Conservation (phyloP, 805 yeast genomes). For the Candida fluviatilis region DNA sequence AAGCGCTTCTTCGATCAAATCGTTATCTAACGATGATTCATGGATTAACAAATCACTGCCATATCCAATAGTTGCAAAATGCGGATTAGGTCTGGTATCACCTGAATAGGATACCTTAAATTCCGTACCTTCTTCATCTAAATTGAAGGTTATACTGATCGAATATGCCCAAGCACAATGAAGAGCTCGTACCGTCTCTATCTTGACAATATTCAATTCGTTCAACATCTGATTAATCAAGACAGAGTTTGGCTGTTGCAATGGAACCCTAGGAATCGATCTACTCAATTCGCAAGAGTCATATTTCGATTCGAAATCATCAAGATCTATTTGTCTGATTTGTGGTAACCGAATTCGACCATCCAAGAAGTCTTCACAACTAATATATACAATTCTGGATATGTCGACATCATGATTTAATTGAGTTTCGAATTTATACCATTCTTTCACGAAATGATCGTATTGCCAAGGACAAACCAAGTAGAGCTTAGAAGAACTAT, state of each 20-base stretch:
- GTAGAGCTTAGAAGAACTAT: conserved; percentile 38
- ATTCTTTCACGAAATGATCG: conserved; percentile 61
- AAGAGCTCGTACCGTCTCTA: conserved; percentile 67
- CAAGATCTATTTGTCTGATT: conserved; percentile 22
- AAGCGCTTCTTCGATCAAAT: conserved; percentile 69
- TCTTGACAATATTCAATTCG: conserved; percentile 38
- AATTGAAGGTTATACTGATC: conserved; percentile 50
- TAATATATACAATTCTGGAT: conserved; percentile 45
- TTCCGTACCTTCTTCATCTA: conserved; percentile 24
- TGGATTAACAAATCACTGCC: conserved; percentile 76
- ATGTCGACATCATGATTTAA: conserved; percentile 26
- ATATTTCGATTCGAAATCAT: conserved; percentile 29
- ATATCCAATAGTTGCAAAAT: conserved; percentile 63
- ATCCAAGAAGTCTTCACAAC: conserved; percentile 54
- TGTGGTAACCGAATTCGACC: conserved; percentile 24
- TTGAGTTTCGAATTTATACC: conserved; percentile 49
- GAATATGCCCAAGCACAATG: conserved; percentile 84
- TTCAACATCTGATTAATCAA: conserved; percentile 32
- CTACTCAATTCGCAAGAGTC: conserved; percentile 17
- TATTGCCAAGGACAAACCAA: conserved; percentile 76
- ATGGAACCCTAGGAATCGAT: conserved; percentile 16
- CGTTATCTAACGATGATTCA: conserved; percentile 90
- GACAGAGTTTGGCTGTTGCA: conserved; percentile 22
- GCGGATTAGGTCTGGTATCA: conserved; percentile 80
- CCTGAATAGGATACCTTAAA: conserved; percentile 89